Base-by-base conservation (phyloP, 169 alveolate species). In the Babesia microti region DNA sequence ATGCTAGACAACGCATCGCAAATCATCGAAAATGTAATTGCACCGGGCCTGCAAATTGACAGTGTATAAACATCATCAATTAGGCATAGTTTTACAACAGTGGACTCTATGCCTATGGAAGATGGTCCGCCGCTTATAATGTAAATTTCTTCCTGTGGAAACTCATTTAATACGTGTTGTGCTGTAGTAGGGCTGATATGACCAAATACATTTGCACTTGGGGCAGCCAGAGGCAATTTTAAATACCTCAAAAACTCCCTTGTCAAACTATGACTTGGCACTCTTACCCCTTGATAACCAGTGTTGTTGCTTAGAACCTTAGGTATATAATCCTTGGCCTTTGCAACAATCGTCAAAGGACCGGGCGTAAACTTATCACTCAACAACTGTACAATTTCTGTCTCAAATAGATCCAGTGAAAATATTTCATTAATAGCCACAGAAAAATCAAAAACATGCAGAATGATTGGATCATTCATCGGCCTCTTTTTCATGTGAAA, bases 141-240 rank as follows among this genome's bases (percentile, higher is more conserved):
- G 33, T 67, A 69, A 28, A 93, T 81, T 15, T 79, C 78, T 41
- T 86, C 95, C 18, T 67, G 50, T 47, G 42, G 52, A 51, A 93
- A 93, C 67, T 93, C 98, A 40, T 84, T 65, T 18, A 72, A 61
- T 9, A 93, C 97, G 60, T 93, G 98, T 27, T 76, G 66, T 7
- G 95, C 88, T 26, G 74, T 72, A 0, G 97, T 89, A 5, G 98
- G 98, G 50, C 94, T 81, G n/a, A 93, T 91, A 73, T 93, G 98
- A 17, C 94, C 90, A 41, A 91, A 93, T 63, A 86, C 74, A 68
- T 93, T 93, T 0, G 98, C 98, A 12, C 92, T 78, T 11, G 98
- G 98, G 11, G 97, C 98, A 24, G 97, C 97, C 11, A 93, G 72
- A 0, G 98, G 98, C 0, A 78, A 41, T 2, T 67, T 65, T 24